These are phyloP conservation scores for Biscogniauxia sp. DNA, from an alignment of 2,329 filamentous ascomycete genomes.

Conservation along the genomic window DNA sequence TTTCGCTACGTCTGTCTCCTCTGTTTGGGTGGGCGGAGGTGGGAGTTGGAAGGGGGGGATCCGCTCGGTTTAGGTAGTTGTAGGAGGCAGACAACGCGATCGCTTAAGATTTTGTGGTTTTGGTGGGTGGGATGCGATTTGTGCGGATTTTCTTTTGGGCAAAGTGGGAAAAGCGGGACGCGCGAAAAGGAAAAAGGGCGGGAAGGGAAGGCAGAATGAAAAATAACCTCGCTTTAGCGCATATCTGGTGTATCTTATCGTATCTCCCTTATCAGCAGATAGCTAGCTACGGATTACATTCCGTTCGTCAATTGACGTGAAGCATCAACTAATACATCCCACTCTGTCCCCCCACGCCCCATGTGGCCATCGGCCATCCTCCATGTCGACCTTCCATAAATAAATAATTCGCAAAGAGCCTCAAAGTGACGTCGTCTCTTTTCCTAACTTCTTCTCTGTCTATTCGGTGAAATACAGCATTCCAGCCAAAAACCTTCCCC, in stretches of 20 bases:
- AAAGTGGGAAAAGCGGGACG: no score
- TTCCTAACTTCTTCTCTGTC: constrained; percentile 13
- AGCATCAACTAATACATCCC: constrained; percentile 22
- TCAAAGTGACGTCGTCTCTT: constrained; percentile 32
- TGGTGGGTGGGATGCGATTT: constrained; percentile 28
- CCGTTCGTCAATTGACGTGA: not conserved
- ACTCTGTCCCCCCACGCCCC: constrained; percentile 31
- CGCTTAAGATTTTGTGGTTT: constrained; percentile 30
- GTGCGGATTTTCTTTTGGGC: constrained; percentile 17
- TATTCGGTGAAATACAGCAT: constrained; percentile 17
- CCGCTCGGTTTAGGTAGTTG: constrained; percentile 1
- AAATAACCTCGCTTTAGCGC: not conserved
- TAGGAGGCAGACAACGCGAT: constrained; percentile 2
- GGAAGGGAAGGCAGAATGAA: constrained; percentile 21
- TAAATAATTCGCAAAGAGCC: constrained; percentile 31
- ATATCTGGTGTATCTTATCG: no score
- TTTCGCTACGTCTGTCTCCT: not conserved
- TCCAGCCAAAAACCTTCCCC: constrained; percentile 11
- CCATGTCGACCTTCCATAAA: constrained; percentile 34
- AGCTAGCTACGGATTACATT: no score
- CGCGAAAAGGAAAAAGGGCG: constrained; percentile 15
- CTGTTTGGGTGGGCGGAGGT: not conserved
- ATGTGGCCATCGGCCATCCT: constrained; percentile 26
- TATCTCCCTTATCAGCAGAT: no score
- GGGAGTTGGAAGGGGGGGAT: not conserved